phyloP scores from a whole-genome alignment of 768 basidiomycete genomes.

The Saitozyma sp. region DNA sequence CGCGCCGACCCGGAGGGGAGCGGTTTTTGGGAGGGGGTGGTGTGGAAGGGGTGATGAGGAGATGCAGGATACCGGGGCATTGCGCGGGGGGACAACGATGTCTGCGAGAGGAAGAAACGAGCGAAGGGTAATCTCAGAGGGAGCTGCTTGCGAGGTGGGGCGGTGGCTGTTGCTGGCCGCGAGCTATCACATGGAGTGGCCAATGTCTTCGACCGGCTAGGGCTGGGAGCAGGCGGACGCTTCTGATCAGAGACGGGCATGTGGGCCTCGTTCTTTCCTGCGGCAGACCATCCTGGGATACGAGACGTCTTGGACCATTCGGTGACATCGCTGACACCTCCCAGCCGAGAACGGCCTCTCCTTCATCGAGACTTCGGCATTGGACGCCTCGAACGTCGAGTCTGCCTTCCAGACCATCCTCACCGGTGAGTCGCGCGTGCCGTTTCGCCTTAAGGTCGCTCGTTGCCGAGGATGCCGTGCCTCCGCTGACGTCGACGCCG shows the following conservation, averaged over 20 bases:
- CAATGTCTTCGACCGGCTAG: no score
- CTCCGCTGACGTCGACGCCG: background rate
- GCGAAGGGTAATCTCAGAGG: no score
- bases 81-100: background rate
- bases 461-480: no score
- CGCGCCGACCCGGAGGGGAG: background rate
- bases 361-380: constrained; percentile 98
- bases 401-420: constrained; percentile 95
- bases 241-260: no score
- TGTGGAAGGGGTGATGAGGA: background rate
- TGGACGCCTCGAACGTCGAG: constrained; percentile 99
- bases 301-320: no score
- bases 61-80: background rate
- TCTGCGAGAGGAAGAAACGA: background rate
- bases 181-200: no score
- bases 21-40: background rate
- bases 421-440: constrained; percentile 62
- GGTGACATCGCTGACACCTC: background rate
- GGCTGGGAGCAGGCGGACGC: no score
- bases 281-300: no score
- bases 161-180: no score
- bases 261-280: no score
- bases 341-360: constrained; percentile 85
- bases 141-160: no score
- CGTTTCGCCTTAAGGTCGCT: no score